Evolutionary conservation across 257 asterid species (phyloP), one percentile per base, ranked within the genome.

Genomic region (Jasminum sambac): DNA sequence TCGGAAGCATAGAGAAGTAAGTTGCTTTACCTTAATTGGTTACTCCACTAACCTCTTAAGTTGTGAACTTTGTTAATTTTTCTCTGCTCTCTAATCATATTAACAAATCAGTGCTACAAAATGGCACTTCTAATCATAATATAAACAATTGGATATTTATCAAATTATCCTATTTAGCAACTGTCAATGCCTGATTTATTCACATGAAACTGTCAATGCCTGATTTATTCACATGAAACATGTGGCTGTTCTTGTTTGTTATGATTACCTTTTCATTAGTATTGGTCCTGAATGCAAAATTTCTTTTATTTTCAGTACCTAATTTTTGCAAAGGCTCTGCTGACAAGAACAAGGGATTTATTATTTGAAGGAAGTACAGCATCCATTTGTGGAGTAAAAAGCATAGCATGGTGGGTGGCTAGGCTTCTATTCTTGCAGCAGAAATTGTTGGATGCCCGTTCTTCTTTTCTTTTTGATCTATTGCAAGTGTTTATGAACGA

Each of bases 331-430:
- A 95, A 88, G 87, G 81, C 85, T 21, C 76, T 91, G 79, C 80
- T 95, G 68, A 83, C 73, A 77, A 89, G 81, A 83, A 71, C 77
- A 11, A 91, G 80, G 79, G 99, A 91, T 85, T 72, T 86, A 72
- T 82, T 88, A 78, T 80, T 79, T 70, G 87, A 85, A 79, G 83
- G 83, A 75, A 72, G 66, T 26, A 23, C 77, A 58, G 41, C 85
- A 57, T 77, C 84, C 55, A 41, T 59, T 41, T 83, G 80, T 77
- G 87, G 85, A 66, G 74, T 85, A 67, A 86, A 83, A 83, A 94
- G 90, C 84, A 77, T 85, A 30, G 69, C 95, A 21, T 95, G 98
- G 99, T 95, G 99, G 99, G 74, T 91, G 74, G 87, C 87, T 64
- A 85, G 99, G 84, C 71, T 85, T 80, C 72, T 91, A 55, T 87